Base-by-base conservation (phyloP, 805 yeast species). In the Suhomyces prunicola region DNA sequence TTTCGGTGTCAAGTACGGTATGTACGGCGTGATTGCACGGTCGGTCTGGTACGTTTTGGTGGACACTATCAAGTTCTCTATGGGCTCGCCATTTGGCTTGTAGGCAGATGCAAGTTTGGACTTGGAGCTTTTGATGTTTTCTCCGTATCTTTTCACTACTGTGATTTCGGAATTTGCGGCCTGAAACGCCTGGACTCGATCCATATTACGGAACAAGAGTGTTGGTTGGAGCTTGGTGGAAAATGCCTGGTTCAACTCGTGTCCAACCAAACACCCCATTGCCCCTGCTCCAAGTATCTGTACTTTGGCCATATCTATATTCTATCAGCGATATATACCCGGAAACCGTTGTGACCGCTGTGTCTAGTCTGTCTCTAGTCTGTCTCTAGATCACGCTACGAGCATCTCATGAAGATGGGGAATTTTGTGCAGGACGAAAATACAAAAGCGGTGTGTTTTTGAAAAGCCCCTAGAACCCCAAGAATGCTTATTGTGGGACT, bases 401-500 rank as follows among this genome's bases (percentile, higher is more conserved):
- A 24, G 33, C 33, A 29, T 29, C 33, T 29, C 6, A 29, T 29
- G 33, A 29, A 12, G 33, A 29, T 29, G n/a, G 33, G 6, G 19
- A 19, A 10, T 12, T 29, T 29, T 29, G 36, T 33, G 36, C 36
- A 33, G 36, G 36, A 33, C 36, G 36, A n/a, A 13, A 33, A 33
- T 33, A n/a, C 17, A 33, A 33, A 33, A 33, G 36, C 36, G 36
- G 13, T 29, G 6, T 29, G 33, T 10, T 2, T n/a, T 33, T n/a
- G 35, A 31, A 10, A 4, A n/a, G 36, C 17, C 36, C 36, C 36
- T 33, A 33, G 36, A 33, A n/a, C 15, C 8, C 26, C 36, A 26
- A 15, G 19, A 5, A 93, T 94, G 99, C 79, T 94, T 45, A 79
- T 94, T 31, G 80, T 94, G 5, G 99, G 99, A 1, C 79, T 94